A percentile compares a stretch with the other conserved stretches of the same genome.
Evolutionary conservation across 2,329 filamentous ascomycete species (phyloP).

Genomic region (Leptographium radiaticola): DNA sequence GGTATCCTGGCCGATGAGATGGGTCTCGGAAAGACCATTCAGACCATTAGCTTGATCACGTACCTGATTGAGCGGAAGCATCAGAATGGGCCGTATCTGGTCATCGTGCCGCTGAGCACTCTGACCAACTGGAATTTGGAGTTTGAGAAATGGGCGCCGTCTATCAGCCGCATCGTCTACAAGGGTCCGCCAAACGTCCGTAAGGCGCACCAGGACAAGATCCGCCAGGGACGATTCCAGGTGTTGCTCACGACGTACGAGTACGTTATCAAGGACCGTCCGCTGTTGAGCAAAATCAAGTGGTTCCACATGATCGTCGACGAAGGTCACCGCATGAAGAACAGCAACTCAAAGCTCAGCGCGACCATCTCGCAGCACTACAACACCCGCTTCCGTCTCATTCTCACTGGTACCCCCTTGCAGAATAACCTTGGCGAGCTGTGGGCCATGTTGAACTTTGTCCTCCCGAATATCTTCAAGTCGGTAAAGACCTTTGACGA

Average conservation of each 20-base stretch:
- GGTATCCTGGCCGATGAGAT: slow-evolving; percentile 98
- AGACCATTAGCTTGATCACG: slow-evolving; percentile 94
- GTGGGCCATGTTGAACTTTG: slow-evolving; percentile 98
- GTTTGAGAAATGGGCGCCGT: slow-evolving; percentile 97
- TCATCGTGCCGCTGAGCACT: slow-evolving; percentile 93
- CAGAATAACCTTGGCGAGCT: slow-evolving; percentile 95
- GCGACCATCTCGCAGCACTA: slow-evolving; percentile 94
- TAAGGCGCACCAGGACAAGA: slow-evolving; percentile 85
- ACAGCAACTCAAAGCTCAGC: slow-evolving; percentile 88
- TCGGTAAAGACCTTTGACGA: slow-evolving; percentile 98
- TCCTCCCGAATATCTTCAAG: slow-evolving; percentile 97
- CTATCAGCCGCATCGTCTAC: slow-evolving; percentile 78
- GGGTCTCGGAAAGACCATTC: slow-evolving; percentile 99
- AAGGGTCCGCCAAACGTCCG: slow-evolving; percentile 84
- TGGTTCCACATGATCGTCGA: slow-evolving; percentile 99
- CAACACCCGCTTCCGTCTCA: slow-evolving; percentile 84
- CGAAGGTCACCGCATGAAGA: slow-evolving; percentile 99
- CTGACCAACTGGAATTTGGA: slow-evolving; percentile 98
- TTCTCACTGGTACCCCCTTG: slow-evolving; percentile 90
- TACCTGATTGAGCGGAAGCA: slow-evolving; percentile 94
- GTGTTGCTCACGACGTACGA: slow-evolving; percentile 96
- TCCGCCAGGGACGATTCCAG: slow-evolving; percentile 90
- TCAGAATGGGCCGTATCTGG: slow-evolving; percentile 82
- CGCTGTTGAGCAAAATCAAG: slow-evolving; percentile 92
- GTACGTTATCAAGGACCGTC: slow-evolving; percentile 98